Percentiles rank a stretch among this genome's conserved stretches.
phyloP scores from a whole-genome alignment of 441 rosid genomes.

The Aquilaria agallochum region DNA sequence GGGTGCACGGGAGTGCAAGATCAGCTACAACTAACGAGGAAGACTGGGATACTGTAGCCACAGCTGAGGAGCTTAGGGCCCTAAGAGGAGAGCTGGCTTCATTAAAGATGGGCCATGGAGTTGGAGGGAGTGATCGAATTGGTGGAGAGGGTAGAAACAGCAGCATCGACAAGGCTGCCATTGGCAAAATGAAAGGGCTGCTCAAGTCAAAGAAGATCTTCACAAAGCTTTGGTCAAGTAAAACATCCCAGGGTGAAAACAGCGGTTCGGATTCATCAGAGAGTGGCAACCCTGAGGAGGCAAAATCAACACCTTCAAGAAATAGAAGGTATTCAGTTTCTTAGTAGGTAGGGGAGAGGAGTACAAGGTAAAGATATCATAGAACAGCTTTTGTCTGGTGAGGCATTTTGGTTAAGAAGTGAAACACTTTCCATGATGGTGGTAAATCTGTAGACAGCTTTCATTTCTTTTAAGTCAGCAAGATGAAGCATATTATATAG shows the following conservation, averaged over 20 bases:
- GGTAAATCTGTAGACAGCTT: constrained; percentile 18
- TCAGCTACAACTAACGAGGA: constrained; percentile 63
- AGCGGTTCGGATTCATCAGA: constrained; percentile 78
- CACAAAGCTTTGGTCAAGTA: constrained; percentile 50
- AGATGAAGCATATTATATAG: constrained; percentile 19
- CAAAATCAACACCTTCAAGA: constrained; percentile 64
- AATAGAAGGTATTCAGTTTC: constrained; percentile 71
- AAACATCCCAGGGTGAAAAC: constrained; percentile 44
- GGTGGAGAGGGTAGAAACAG: constrained; percentile 23
- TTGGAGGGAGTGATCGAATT: constrained; percentile 33
- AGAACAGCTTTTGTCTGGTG: not conserved
- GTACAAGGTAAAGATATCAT: no score
- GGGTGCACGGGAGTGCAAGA: constrained; percentile 60
- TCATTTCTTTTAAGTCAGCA: constrained; percentile 16
- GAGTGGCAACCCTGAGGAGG: constrained; percentile 43
- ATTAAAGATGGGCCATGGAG: constrained; percentile 36
- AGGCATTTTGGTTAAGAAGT: constrained; percentile 3
- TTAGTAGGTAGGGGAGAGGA: constrained; percentile 20
- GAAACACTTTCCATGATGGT: not conserved
- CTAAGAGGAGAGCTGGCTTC: constrained; percentile 63
- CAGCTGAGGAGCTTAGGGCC: constrained; percentile 68
- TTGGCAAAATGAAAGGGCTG: constrained; percentile 63
- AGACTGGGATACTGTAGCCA: constrained; percentile 75
- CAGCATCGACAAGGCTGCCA: constrained; percentile 29
- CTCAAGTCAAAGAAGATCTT: constrained; percentile 66